These are phyloP conservation scores for Stephanocyclus meneghinianus DNA, from an alignment of 352 stramenopile species.

Conservation along the genomic window DNA sequence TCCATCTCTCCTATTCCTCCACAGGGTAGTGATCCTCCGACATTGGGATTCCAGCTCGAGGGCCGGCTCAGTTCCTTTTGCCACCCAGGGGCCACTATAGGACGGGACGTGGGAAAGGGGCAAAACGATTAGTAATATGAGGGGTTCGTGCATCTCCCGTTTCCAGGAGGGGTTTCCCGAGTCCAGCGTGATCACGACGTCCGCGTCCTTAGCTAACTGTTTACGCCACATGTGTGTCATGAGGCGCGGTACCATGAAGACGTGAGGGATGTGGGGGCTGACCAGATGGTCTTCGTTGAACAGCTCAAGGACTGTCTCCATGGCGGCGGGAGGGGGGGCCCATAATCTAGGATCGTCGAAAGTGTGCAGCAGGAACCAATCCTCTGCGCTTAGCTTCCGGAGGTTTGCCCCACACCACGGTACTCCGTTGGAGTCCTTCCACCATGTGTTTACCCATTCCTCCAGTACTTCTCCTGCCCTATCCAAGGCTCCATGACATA, in stretches of 20 bases:
- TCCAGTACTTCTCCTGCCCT: neutral
- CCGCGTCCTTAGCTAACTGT: slow-evolving; percentile 22
- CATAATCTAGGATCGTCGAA: slow-evolving; percentile 23
- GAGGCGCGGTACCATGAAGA: slow-evolving; percentile 39
- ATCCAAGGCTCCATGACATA: slow-evolving; percentile 18
- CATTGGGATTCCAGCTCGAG: neutral
- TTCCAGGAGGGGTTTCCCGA: slow-evolving; percentile 13
- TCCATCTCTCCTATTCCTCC: neutral
- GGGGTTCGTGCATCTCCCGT: slow-evolving; percentile 18
- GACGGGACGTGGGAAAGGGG: slow-evolving; percentile 19
- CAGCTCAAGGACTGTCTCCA: slow-evolving; percentile 26
- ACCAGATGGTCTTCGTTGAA: slow-evolving; percentile 26
- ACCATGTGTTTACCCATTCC: slow-evolving; percentile 8
- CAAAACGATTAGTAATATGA: slow-evolving; percentile 36
- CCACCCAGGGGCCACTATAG: slow-evolving; percentile 27
- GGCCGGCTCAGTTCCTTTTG: neutral
- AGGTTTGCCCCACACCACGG: neutral
- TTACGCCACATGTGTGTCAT: slow-evolving; percentile 43
- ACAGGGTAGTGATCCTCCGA: neutral
- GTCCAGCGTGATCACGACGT: slow-evolving; percentile 23
- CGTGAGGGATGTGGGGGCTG: slow-evolving; percentile 23
- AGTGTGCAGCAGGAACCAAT: slow-evolving; percentile 28
- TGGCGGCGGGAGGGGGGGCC: slow-evolving; percentile 21
- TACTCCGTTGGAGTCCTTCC: neutral
- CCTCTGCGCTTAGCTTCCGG: neutral